A percentile compares a stretch with the other conserved stretches of the same genome.
Evolutionary conservation across 108 stramenopile genomes (phyloP).

Genomic region (Thalassiosira profunda): DNA sequence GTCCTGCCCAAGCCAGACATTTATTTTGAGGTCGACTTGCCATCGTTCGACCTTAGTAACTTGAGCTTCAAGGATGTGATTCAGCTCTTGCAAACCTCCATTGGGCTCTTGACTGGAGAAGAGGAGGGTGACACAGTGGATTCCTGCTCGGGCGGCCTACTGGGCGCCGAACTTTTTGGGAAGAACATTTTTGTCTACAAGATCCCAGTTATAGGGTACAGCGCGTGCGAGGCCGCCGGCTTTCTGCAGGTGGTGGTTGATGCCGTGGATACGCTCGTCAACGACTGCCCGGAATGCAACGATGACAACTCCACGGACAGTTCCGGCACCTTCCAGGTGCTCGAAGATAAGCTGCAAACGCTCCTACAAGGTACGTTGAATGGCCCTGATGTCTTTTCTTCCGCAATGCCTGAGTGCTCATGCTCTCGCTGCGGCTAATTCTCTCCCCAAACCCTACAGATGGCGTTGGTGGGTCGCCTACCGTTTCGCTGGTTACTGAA

Average conservation of each 20-base stretch:
- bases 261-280: background rate
- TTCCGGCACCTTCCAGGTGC: slow-evolving; percentile 8
- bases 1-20: no score
- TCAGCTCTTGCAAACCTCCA: slow-evolving; percentile 13
- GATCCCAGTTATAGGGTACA: slow-evolving; percentile 16
- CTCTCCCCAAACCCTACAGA: no score
- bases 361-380: no score
- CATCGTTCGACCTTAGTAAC: slow-evolving; percentile 36
- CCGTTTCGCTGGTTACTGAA: background rate
- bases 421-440: no score
- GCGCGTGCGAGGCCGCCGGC: slow-evolving; percentile 34
- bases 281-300: background rate
- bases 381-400: no score
- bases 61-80: slow-evolving; percentile 37
- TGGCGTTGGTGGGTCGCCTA: slow-evolving; percentile 33
- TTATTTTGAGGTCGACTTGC: slow-evolving; percentile 33
- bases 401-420: no score
- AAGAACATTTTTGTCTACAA: slow-evolving; percentile 25
- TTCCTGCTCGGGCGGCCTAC: slow-evolving; percentile 50
- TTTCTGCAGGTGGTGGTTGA: slow-evolving; percentile 5
- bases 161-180: slow-evolving; percentile 16
- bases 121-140: slow-evolving; percentile 32
- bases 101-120: slow-evolving; percentile 34
- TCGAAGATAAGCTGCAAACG: slow-evolving; percentile 23
- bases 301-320: slow-evolving; percentile 1